Conservation (phyloP, 2,329 filamentous ascomycete genomes). For the Sclerotinia borealis region DNA sequence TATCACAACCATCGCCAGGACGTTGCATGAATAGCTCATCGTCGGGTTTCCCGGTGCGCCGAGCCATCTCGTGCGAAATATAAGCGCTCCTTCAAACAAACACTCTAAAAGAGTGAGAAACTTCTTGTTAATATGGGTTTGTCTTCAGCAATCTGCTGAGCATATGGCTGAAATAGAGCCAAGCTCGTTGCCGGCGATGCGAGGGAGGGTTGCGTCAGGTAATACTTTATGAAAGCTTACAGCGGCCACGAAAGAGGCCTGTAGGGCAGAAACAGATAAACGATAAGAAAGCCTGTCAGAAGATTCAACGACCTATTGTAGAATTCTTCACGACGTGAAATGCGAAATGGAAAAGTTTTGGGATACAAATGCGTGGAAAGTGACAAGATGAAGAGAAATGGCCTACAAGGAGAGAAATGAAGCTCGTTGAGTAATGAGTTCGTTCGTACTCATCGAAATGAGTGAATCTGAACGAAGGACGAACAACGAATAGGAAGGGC, state of each 20-base stretch:
- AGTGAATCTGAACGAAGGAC: conserved; percentile 5
- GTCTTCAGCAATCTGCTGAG: conserved; percentile 11
- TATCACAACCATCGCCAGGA: conserved; percentile 47
- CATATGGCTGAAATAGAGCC: background rate
- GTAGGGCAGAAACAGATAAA: conserved; percentile 5
- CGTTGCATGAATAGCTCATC: conserved; percentile 74
- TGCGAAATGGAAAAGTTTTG: background rate
- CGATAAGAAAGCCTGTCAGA: conserved; percentile 6
- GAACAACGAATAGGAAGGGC: conserved; percentile 7
- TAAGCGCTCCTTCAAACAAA: conserved; percentile 22
- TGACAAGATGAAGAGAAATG: background rate
- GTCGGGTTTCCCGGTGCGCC: conserved; percentile 58
- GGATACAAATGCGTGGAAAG: background rate
- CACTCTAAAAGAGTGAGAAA: conserved; percentile 25
- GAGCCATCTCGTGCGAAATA: conserved; percentile 28
- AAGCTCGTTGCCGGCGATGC: conserved; percentile 12
- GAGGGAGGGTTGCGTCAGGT: conserved; percentile 2
- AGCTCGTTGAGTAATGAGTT: background rate
- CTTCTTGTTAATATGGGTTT: conserved; percentile 28
- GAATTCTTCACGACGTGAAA: background rate
- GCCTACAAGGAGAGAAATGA: conserved; percentile 1
- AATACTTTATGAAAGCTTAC: conserved; percentile 3
- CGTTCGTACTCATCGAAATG: no score
- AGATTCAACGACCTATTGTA: background rate
- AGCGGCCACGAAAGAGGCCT: background rate